Percentiles rank a stretch among this genome's conserved stretches.
Conservation (phyloP, 306 rosid species). For the Urtica urens region DNA sequence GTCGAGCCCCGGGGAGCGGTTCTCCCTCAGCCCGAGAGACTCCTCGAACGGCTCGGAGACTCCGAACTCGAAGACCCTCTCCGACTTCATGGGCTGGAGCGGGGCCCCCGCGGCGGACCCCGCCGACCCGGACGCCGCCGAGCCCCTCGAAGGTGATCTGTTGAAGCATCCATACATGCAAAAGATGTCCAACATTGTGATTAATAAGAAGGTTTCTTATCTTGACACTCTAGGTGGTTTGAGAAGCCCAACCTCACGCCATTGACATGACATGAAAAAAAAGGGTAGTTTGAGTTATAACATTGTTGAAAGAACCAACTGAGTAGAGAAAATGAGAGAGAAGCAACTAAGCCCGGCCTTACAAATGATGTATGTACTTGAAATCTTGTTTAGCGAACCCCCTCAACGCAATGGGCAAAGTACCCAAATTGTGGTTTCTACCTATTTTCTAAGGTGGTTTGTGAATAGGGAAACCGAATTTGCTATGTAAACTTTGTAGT, state of each 20-base stretch:
- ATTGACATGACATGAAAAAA: constrained; percentile 24
- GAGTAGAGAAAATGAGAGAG: constrained; percentile 10
- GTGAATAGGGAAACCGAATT: constrained; percentile 38
- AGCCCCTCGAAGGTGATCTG: constrained; percentile 24
- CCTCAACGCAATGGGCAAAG: constrained; percentile 1
- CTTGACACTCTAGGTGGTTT: constrained; percentile 63
- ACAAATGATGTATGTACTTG: constrained; percentile 4
- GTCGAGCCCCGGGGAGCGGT: constrained; percentile 28
- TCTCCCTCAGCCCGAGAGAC: constrained; percentile 24
- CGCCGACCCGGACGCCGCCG: constrained; percentile 15
- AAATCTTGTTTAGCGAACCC: not conserved
- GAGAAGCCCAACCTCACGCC: constrained; percentile 87
- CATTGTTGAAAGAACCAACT: not conserved
- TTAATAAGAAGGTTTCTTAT: constrained; percentile 53
- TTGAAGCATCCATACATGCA: constrained; percentile 23
- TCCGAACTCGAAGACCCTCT: constrained; percentile 51
- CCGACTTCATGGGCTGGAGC: constrained; percentile 96
- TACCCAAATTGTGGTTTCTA: constrained; percentile 20
- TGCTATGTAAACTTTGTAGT: constrained; percentile 17
- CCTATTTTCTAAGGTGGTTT: constrained; percentile 35
- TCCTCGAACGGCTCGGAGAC: constrained; percentile 18
- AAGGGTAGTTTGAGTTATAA: not conserved
- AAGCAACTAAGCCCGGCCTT: constrained; percentile 10
- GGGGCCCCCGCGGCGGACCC: constrained; percentile 32
- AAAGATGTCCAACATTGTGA: constrained; percentile 34